Base-by-base conservation (phyloP, 805 yeast species). In the Candida michaelii region DNA sequence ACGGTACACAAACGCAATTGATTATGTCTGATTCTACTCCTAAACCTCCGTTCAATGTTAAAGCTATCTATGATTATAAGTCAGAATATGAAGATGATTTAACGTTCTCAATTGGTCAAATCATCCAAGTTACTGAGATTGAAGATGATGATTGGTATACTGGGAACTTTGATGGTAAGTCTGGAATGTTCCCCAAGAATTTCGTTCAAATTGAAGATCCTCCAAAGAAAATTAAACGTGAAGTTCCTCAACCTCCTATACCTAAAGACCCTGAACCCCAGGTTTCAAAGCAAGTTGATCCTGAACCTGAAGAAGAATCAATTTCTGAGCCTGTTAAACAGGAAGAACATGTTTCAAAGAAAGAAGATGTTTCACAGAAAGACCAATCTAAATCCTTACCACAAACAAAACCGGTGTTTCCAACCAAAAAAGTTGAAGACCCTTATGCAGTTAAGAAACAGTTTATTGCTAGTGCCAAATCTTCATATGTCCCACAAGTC, bases 111-210 rank as follows among this genome's bases (percentile, higher is more conserved):
- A 77, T 69, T 4, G 90, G 85, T 15, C 89, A 85, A 59, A 50
- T 76, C 21, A 83, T 91, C 50, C 77, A 80, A 3, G 97, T 91
- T 19, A 80, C 83, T 4, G 80, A 78, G 29, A 72, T 87, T 40
- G 96, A 89, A 52, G 97, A 91, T 60, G 95, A 82, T 5, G 96
- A 90, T 49, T 93, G 98, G 98, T 85, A 79, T 57, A 69, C 76
- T 30, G 99, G 99, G 3, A 66, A 72, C 4, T 85, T 76, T 53
- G 66, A 67, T 24, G 87, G 87, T 4, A 63, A 66, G 34, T 63
- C 76, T 15, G 99, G 99, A 6, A 82, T 90, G 68, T 93, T 93
- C 54, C 99, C 99, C 3, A 79, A 77, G 58, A 81, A 80, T 56
- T 91, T 88, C 66, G 98, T 91, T n/a, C 29, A 42, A 14, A 35